Evolutionary conservation across 2,329 filamentous ascomycete genomes (phyloP).

Genomic region (Penicillium expansum): DNA sequence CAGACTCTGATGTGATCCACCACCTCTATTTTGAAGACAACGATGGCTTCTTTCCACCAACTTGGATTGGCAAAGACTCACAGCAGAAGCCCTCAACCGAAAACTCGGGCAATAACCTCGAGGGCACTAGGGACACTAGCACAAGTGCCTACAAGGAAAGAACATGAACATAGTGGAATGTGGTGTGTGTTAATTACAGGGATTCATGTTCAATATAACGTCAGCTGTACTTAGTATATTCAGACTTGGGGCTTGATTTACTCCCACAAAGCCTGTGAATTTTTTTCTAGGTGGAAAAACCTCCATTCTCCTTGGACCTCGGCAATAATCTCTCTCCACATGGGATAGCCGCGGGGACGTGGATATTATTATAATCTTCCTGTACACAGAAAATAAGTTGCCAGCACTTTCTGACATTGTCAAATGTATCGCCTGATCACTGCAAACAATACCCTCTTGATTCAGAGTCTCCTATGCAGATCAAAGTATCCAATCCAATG

Average conservation of each 20-base stretch:
- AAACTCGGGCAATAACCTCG: constrained; percentile 1
- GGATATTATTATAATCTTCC: too few relatives aligned
- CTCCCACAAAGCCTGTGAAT: not conserved
- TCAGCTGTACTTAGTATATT: not conserved
- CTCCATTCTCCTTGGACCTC: not conserved
- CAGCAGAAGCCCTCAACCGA: constrained; percentile 9
- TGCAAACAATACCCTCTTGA: not conserved
- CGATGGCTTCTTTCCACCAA: constrained; percentile 35
- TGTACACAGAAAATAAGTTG: not conserved
- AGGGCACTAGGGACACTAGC: not conserved
- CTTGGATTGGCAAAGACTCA: constrained; percentile 25
- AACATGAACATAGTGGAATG: not conserved
- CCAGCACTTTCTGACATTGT: not conserved
- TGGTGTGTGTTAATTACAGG: not conserved
- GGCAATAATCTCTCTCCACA: constrained; percentile 1
- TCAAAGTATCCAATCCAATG: not conserved
- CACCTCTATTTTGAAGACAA: constrained; percentile 39
- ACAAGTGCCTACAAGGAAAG: not conserved
- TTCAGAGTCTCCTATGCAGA: not conserved
- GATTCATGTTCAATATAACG: not conserved
- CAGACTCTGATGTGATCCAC: constrained; percentile 29
- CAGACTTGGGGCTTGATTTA: not conserved
- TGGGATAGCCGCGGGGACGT: not conserved
- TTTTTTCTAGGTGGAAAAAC: not conserved
- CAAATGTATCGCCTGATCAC: not conserved